These are phyloP conservation scores for Pseudocercospora crystallina DNA, from an alignment of 2,329 filamentous ascomycete species.

Conservation along the genomic window DNA sequence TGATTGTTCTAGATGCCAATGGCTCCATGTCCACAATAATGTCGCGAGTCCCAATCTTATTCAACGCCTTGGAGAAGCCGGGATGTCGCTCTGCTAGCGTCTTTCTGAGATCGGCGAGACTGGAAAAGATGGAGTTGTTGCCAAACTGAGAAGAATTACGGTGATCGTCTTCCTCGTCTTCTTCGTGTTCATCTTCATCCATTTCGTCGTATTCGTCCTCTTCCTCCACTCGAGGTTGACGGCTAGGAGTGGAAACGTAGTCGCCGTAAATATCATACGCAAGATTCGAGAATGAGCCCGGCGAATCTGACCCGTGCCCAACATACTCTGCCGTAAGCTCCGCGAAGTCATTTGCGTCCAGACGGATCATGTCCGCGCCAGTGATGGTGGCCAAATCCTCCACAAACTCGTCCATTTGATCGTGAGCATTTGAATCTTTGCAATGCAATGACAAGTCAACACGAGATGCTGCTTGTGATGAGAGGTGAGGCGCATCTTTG, in stretches of 20 bases:
- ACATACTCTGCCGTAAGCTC: constrained; percentile 69
- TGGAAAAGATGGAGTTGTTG: constrained; percentile 9
- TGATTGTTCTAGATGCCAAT: constrained; percentile 11
- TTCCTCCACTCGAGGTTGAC: constrained; percentile 10
- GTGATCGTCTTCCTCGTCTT: constrained; percentile 23
- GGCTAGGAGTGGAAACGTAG: constrained; percentile 31
- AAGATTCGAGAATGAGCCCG: constrained; percentile 43
- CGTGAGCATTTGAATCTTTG: constrained; percentile 54
- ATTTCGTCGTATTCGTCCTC: constrained; percentile 39
- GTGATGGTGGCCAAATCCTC: constrained; percentile 62
- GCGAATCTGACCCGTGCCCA: constrained; percentile 55
- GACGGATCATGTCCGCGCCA: constrained; percentile 64
- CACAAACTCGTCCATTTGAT: constrained; percentile 59
- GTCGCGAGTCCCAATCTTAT: constrained; percentile 18
- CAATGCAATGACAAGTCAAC: constrained; percentile 48
- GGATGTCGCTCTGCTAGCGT: constrained; percentile 22
- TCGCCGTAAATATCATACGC: constrained; percentile 57
- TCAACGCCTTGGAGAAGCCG: constrained; percentile 23
- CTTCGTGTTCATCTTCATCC: constrained; percentile 32
- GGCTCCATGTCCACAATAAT: constrained; percentile 17
- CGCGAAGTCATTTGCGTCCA: constrained; percentile 70
- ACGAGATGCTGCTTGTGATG: constrained; percentile 28
- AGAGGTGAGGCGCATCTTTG: constrained; percentile 11
- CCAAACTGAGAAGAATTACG: constrained; percentile 7
- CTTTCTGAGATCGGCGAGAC: constrained; percentile 28